A percentile compares a stretch with the other conserved stretches of the same genome.
Conservation (phyloP, 2,329 filamentous ascomycete species). For the Emmonsia crescens region DNA sequence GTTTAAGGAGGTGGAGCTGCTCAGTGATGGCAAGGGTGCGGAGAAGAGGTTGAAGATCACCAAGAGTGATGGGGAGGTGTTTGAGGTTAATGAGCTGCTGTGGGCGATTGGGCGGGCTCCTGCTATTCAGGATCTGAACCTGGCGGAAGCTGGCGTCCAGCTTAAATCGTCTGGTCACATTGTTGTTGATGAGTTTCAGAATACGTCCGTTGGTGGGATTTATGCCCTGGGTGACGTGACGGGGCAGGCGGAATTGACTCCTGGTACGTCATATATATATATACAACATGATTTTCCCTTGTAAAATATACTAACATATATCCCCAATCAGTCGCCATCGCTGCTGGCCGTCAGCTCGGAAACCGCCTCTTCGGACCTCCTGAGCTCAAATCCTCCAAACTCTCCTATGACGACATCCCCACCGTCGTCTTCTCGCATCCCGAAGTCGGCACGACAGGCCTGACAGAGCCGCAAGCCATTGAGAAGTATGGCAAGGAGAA, state of each 20-base stretch:
- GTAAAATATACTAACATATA: background rate
- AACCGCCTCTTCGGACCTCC: conserved; percentile 41
- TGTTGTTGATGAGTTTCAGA: conserved; percentile 41
- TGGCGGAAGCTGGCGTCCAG: conserved; percentile 35
- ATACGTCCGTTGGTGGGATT: conserved; percentile 37
- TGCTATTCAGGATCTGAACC: conserved; percentile 33
- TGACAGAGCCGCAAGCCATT: conserved; percentile 41
- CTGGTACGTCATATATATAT: conserved; percentile 24
- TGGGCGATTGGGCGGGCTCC: conserved; percentile 41
- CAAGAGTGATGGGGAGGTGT: conserved; percentile 31
- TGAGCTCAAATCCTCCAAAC: conserved; percentile 33
- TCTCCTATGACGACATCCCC: conserved; percentile 42
- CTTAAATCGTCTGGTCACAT: conserved; percentile 31
- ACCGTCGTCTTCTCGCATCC: conserved; percentile 45
- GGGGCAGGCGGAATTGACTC: conserved; percentile 41
- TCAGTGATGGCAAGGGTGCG: conserved; percentile 36
- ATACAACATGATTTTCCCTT: background rate
- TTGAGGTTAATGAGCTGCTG: conserved; percentile 40
- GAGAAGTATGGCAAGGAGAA: conserved; percentile 39
- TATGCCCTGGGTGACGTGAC: conserved; percentile 44
- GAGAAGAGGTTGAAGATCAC: conserved; percentile 38
- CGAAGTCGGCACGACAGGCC: conserved; percentile 39
- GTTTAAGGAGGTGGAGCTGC: conserved; percentile 38
- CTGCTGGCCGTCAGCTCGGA: conserved; percentile 40
- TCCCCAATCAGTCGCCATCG: conserved; percentile 36